A percentile compares a stretch with the other conserved stretches of the same genome.
Evolutionary conservation across 371 early-diverging fungal species (phyloP).

Genomic region (Dichotomocladium elegans): DNA sequence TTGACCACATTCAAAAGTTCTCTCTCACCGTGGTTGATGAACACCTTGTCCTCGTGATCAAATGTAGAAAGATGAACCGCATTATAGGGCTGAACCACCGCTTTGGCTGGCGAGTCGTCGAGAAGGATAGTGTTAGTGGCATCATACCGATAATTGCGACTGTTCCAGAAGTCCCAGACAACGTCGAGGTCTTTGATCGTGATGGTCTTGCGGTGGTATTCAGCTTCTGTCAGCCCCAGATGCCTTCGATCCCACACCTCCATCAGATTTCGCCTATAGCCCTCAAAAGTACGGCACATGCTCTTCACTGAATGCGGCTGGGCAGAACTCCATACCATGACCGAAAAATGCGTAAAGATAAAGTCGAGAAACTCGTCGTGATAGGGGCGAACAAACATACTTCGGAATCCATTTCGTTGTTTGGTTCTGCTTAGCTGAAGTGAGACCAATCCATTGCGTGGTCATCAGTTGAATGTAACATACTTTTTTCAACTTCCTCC

Average conservation of each 20-base stretch:
- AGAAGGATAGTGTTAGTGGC: conserved; percentile 65
- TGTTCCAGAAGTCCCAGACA: conserved; percentile 36
- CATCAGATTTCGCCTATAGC: conserved; percentile 28
- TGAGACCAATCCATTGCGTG: background rate
- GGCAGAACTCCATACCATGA: conserved; percentile 82
- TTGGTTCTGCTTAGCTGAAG: background rate
- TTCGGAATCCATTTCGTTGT: conserved; percentile 2
- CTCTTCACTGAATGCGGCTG: conserved; percentile 54
- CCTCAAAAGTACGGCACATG: conserved; percentile 55
- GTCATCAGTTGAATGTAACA: background rate
- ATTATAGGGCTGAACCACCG: conserved; percentile 61
- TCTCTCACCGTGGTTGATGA: conserved; percentile 7
- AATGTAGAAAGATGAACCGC: conserved; percentile 36
- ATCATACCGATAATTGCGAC: conserved; percentile 35
- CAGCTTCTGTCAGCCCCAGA: conserved; percentile 42
- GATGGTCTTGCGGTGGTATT: conserved; percentile 47
- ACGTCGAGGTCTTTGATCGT: conserved; percentile 64
- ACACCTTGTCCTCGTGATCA: conserved; percentile 1
- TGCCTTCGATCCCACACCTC: conserved; percentile 60
- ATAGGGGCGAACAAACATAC: conserved; percentile 53
- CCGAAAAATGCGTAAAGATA: conserved; percentile 55
- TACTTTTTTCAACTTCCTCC: background rate
- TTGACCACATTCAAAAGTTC: conserved; percentile 6
- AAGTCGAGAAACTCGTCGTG: conserved; percentile 57
- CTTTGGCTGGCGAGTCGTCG: conserved; percentile 66